These are phyloP conservation scores for Aspergillus hancockii DNA, from an alignment of 495 filamentous ascomycete species.

Conservation along the genomic window DNA sequence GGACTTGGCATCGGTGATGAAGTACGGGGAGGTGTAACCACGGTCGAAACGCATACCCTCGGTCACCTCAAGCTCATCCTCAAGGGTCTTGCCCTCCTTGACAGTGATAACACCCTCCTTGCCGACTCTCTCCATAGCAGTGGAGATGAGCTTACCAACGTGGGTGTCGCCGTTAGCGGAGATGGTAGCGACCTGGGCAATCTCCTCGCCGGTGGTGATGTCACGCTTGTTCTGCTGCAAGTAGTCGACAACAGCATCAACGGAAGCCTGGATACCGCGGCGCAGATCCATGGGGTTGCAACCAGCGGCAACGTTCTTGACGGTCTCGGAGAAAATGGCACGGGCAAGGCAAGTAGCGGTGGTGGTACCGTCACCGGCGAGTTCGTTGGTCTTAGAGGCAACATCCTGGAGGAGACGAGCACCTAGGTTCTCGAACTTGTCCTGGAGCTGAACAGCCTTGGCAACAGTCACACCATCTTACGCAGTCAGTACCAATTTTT, in stretches of 20 bases:
- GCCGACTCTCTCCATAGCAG: slow-evolving; percentile 98
- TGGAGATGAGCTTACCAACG: slow-evolving; percentile 93
- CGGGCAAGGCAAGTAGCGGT: slow-evolving; percentile 96
- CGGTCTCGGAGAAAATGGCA: slow-evolving; percentile 98
- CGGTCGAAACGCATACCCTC: slow-evolving; percentile 99
- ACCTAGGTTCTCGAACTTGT: slow-evolving; percentile 99
- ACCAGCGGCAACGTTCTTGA: slow-evolving; percentile 98
- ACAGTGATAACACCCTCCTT: slow-evolving; percentile 99
- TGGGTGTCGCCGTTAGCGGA: slow-evolving; percentile 95
- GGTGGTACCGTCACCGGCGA: slow-evolving; percentile 97
- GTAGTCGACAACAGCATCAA: slow-evolving; percentile 91
- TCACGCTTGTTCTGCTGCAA: slow-evolving; percentile 91
- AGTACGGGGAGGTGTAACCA: slow-evolving; percentile 97
- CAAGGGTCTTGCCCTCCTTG: slow-evolving; percentile 98
- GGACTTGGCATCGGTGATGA: slow-evolving; percentile 98
- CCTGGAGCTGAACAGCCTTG: slow-evolving; percentile 87
- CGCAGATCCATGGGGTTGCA: slow-evolving; percentile 99
- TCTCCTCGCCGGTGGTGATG: slow-evolving; percentile 95
- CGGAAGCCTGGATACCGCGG: slow-evolving; percentile 93
- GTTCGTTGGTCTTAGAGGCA: slow-evolving; percentile 98
- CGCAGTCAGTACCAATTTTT: slow-evolving; percentile 31
- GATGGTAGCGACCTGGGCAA: slow-evolving; percentile 98
- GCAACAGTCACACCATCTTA: slow-evolving; percentile 94
- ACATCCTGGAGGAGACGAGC: slow-evolving; percentile 96
- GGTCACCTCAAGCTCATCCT: slow-evolving; percentile 96